Evolutionary conservation across 192 early-diverging fungal genomes (phyloP).

Genomic region (Pecoramyces ruminantium): DNA sequence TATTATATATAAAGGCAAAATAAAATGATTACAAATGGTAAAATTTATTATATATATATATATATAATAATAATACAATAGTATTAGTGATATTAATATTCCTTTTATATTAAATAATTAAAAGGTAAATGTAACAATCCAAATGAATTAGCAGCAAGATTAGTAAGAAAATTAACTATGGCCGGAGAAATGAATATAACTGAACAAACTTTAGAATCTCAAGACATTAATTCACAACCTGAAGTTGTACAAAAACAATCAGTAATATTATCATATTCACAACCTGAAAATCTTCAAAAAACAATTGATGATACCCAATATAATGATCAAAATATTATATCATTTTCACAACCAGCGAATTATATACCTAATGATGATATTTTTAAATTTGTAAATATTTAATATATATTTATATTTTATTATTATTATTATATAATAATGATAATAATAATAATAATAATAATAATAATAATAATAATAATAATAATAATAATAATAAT

Average conservation of each 20-base stretch:
- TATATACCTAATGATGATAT: not conserved
- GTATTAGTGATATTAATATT: no score
- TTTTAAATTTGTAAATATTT: not conserved
- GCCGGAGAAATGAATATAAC: constrained; percentile 3
- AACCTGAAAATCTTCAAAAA: constrained; percentile 20
- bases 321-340: constrained; percentile 7
- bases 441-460: no score
- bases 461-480: no score
- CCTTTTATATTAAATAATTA: not conserved
- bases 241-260: constrained; percentile 7
- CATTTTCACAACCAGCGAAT: constrained; percentile 24
- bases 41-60: no score
- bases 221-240: not conserved
- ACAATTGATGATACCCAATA: constrained; percentile 7
- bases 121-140: constrained; percentile 34
- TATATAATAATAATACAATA: no score
- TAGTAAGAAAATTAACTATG: constrained; percentile 24
- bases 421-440: no score
- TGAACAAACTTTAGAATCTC: not conserved
- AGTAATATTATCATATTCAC: constrained; percentile 21
- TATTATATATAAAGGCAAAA: constrained; percentile 18
- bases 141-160: constrained; percentile 22
- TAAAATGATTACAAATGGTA: constrained; percentile 24
- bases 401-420: no score
- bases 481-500: no score